Base-by-base conservation (phyloP, 2,329 filamentous ascomycete genomes). In the Trichoderma cornu-damae region DNA sequence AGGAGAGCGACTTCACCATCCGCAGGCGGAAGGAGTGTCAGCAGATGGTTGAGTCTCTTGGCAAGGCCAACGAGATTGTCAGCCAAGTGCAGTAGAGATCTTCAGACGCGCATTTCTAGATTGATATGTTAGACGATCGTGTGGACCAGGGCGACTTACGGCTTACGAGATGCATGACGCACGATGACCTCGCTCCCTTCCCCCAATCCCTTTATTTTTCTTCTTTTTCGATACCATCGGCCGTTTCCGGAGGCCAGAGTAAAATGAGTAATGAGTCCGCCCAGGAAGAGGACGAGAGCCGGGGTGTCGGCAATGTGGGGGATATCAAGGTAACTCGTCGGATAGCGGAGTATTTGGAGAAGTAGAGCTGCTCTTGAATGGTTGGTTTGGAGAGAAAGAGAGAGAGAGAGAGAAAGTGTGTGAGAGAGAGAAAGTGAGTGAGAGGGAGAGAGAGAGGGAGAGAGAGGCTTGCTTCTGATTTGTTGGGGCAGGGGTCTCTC, bases 1-100 rank as follows among this genome's bases (percentile, higher is more conserved):
- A 96, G 81, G 94, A 99, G 77, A 96, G 90, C 70, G 94, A 99
- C 73, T 97, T 96, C 80, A 99, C 94, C 3, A 82, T 96, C 68
- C 85, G 93, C 67, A 83, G 94, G 73, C 84, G 94, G 72, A 99
- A 99, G 80, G 94, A 99, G 75, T 99, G 94, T 75, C 91, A 95
- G 76, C 91, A 96, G 75, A 99, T 99, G 94, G 94, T 99, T 51
- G 94, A 99, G 75, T 95, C 89, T 56, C 79, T 99, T 68, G 77
- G 81, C 65, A 88, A 89, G 73, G 94, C 94, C 58, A 94, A 86
- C 73, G 94, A 99, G 79, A 97, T 99, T 76, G 94, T 99, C 71
- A 92, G 90, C 75, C 83, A 87, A 71, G 84, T 87, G 57, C 82
- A 85, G 79, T 85, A 79, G 71, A 52, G 24, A 18, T 7, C 32